Evolutionary conservation across 768 basidiomycete genomes (phyloP).

Genomic region (Amanita fuliginea): DNA sequence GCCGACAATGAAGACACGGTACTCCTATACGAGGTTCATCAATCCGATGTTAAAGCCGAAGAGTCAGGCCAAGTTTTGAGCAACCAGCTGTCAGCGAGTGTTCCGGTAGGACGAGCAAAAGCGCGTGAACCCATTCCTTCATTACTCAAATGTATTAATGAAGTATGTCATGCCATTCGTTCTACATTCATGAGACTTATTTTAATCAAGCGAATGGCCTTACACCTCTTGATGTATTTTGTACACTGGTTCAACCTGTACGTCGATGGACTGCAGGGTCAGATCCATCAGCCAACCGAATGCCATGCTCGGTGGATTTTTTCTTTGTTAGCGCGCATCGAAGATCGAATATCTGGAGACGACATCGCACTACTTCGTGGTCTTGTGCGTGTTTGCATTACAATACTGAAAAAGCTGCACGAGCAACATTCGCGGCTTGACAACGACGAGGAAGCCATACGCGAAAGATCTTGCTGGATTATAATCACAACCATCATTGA

Average conservation of each 20-base stretch:
- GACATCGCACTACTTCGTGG: constrained; percentile 70
- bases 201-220: constrained; percentile 41
- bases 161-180: constrained; percentile 32
- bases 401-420: constrained; percentile 30
- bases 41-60: neutral
- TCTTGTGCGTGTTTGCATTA: constrained; percentile 61
- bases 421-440: constrained; percentile 9
- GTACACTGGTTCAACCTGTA: constrained; percentile 67
- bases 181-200: constrained; percentile 10
- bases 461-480: constrained; percentile 60
- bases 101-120: neutral
- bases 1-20: neutral
- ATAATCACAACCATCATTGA: constrained; percentile 52
- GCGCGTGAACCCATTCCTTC: constrained; percentile 50
- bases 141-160: constrained; percentile 50
- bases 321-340: constrained; percentile 55
- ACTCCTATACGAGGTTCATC: constrained; percentile 6
- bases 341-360: constrained; percentile 60
- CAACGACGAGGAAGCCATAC: constrained; percentile 13
- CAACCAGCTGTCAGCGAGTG: neutral
- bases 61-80: neutral
- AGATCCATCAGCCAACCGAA: constrained; percentile 31
- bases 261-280: constrained; percentile 31
- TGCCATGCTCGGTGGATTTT: constrained; percentile 74
- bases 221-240: constrained; percentile 80